phyloP scores from a whole-genome alignment of 2,329 filamentous ascomycete genomes.

The Arthrocladium fulminans region DNA sequence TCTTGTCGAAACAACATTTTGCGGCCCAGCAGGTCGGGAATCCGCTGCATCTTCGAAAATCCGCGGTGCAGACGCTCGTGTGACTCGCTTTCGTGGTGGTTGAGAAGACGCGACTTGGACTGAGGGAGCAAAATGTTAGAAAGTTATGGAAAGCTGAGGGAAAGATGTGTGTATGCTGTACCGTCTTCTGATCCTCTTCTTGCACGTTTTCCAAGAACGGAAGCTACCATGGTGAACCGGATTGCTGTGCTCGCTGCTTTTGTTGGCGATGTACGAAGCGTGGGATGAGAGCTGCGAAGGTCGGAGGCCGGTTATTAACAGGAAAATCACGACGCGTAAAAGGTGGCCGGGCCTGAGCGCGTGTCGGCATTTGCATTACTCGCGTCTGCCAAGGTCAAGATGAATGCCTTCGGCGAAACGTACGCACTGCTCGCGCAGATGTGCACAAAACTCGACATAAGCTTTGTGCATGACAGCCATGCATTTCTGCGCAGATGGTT shows the following conservation, averaged over 20 bases:
- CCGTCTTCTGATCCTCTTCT: slow-evolving; percentile 30
- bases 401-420: neutral
- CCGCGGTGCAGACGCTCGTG: slow-evolving; percentile 34
- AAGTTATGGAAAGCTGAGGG: no score
- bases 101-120: slow-evolving; percentile 13
- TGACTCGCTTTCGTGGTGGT: slow-evolving; percentile 37
- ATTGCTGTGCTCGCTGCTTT: slow-evolving; percentile 34
- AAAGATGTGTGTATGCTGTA: slow-evolving; percentile 27
- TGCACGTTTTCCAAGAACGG: slow-evolving; percentile 37
- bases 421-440: neutral
- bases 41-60: slow-evolving; percentile 29
- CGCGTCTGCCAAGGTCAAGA: neutral
- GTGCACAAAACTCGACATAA: neutral
- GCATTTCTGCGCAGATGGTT: neutral
- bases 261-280: slow-evolving; percentile 18
- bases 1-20: slow-evolving; percentile 22
- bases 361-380: neutral
- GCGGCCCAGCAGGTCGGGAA: slow-evolving; percentile 11
- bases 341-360: neutral
- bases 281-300: slow-evolving; percentile 17
- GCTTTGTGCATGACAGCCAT: neutral
- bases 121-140: neutral
- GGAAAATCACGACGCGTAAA: neutral
- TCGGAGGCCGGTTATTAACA: slow-evolving; percentile 4
- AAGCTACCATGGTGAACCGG: slow-evolving; percentile 21